Base-by-base conservation (phyloP, 352 stramenopile genomes). In the Pythium apleroticum region DNA sequence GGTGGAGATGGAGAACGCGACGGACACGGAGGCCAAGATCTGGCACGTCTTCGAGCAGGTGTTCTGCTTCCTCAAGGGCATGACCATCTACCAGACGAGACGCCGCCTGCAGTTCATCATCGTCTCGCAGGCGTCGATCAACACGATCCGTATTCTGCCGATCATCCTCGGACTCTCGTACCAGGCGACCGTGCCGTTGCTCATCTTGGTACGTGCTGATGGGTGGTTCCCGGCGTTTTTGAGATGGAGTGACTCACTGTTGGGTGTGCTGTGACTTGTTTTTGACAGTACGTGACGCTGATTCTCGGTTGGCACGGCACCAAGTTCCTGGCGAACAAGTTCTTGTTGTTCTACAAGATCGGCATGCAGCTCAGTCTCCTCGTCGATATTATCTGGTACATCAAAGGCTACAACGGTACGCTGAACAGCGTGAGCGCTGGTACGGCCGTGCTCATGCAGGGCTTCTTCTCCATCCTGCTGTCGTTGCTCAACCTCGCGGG, bases 341-440 rank as follows among this genome's bases (percentile, higher is more conserved):
- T 93, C 63, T 64, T 96, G 59, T 76, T 96, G 25, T 82, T 90
- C 57, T 96, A 95, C 80, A 96, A 96, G 68, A 89, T 96, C 43
- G 88, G 88, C 52, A 96, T 96, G 88, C 88, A 96, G 60, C 63
- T 96, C 24, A 96, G 81, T 66, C 56, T 96, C 10, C 28, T 90
- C 2, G 81, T 96, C 30, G 88, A 96, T 63, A 77, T 95, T 37
- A 88, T 95, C 52, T 96, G 86, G 86, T 96, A 96, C 75, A 81
- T 65, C 45, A 86, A 90, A 39, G 84, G 84, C 58, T 96, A 94
- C 79, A 96, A 96, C 60, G 88, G 88, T 60, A 93, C 89, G 41
- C 72, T 92, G n/a, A 85, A 76, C 25, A 88, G 68, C 61, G 85
- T 93, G 41, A 94, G 83, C 57, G 78, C 71, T 43, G 86, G 82